These are phyloP conservation scores for Penicillium crustosum DNA, from an alignment of 2,329 filamentous ascomycete species.

Conservation along the genomic window DNA sequence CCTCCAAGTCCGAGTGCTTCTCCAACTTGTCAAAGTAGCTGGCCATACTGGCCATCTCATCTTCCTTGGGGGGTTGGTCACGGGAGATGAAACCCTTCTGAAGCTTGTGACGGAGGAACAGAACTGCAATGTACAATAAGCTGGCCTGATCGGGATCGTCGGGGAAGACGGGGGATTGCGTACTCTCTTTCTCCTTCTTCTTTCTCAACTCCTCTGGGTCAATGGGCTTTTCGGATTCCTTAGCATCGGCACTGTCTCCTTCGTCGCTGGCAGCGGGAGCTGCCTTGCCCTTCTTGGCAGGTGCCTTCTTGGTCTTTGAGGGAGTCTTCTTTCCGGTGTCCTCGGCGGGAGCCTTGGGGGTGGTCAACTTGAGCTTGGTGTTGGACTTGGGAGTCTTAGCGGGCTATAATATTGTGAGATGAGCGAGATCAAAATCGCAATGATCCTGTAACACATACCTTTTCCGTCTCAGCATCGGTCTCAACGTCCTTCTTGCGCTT, in stretches of 20 bases:
- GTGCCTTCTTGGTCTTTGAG: conserved; percentile 59
- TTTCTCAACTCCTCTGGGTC: conserved; percentile 56
- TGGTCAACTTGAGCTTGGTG: conserved; percentile 53
- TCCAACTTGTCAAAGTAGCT: conserved; percentile 69
- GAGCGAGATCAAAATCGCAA: conserved; percentile 4
- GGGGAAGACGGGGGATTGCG: conserved; percentile 15
- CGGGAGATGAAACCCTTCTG: conserved; percentile 89
- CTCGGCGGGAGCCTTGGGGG: conserved; percentile 58
- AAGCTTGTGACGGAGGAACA: conserved; percentile 90
- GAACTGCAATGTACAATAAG: conserved; percentile 52
- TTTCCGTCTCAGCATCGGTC: conserved; percentile 68
- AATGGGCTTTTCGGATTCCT: conserved; percentile 53
- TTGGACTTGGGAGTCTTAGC: conserved; percentile 64
- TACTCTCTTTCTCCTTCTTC: conserved; percentile 60
- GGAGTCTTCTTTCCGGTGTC: conserved; percentile 49
- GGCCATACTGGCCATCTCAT: conserved; percentile 53
- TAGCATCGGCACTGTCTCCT: conserved; percentile 57
- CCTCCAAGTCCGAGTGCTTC: conserved; percentile 75
- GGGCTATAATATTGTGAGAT: conserved; percentile 46
- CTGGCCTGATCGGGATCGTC: background rate
- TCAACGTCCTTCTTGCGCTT: conserved; percentile 77
- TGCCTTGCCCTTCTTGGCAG: conserved; percentile 46
- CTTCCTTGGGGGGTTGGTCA: conserved; percentile 80
- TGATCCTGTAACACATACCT: conserved; percentile 49
- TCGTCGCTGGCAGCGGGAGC: conserved; percentile 54